Evolutionary conservation across 2,329 filamentous ascomycete species (phyloP).

Genomic region (Colletotrichum destructivum): DNA sequence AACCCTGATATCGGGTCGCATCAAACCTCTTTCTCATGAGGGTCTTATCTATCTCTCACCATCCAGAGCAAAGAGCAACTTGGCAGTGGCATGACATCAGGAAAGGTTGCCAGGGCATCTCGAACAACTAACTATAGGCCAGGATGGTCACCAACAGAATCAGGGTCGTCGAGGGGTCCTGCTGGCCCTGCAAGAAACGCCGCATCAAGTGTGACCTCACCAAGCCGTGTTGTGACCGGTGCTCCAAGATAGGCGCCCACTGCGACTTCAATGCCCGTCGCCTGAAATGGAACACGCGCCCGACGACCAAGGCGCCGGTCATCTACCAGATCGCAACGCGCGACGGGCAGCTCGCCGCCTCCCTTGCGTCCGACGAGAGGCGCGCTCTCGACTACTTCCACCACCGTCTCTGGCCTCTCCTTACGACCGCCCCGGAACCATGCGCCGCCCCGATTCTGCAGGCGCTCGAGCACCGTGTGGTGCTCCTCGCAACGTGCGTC

Average conservation of each 20-base stretch:
- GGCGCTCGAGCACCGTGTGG: slow-evolving; percentile 52
- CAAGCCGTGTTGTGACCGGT: slow-evolving; percentile 52
- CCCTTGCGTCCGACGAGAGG: slow-evolving; percentile 48
- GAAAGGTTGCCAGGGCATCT: not conserved
- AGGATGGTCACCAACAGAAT: slow-evolving; percentile 23
- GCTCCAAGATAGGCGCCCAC: slow-evolving; percentile 43
- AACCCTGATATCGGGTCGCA: not conserved
- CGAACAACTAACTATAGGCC: not conserved
- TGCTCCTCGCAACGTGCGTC: slow-evolving; percentile 51
- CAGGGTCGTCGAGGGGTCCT: slow-evolving; percentile 51
- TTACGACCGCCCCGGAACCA: slow-evolving; percentile 49
- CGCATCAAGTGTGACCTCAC: slow-evolving; percentile 55
- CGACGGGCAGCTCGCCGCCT: slow-evolving; percentile 45
- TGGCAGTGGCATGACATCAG: not conserved
- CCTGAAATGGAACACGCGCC: slow-evolving; percentile 59
- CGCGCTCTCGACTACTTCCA: slow-evolving; percentile 53
- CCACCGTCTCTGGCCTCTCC: slow-evolving; percentile 51
- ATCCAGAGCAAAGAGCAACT: not conserved
- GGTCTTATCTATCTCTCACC: not conserved
- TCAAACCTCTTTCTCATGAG: not conserved
- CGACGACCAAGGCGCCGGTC: slow-evolving; percentile 49
- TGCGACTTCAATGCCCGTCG: slow-evolving; percentile 55
- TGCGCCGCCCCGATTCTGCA: slow-evolving; percentile 50
- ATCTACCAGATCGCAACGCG: slow-evolving; percentile 48
- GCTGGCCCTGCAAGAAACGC: slow-evolving; percentile 54